phyloP scores from a whole-genome alignment of 2,329 filamentous ascomycete genomes.

The Exophiala lecanii-corni region DNA sequence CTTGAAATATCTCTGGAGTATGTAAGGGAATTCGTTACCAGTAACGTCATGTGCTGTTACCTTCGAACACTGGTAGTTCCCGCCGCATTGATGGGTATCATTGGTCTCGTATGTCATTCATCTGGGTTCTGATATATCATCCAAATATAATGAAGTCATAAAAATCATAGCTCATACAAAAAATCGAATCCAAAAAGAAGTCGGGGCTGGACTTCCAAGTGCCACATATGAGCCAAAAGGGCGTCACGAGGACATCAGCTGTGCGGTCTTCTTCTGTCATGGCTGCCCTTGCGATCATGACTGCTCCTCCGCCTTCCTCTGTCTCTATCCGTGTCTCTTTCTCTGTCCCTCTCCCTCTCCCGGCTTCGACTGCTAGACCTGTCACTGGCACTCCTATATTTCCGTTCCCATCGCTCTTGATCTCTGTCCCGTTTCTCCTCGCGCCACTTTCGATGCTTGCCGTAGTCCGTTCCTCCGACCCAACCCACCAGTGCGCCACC shows the following conservation, averaged over 20 bases:
- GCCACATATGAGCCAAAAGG: no score
- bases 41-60: no score
- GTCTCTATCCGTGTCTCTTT: neutral
- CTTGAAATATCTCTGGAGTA: no score
- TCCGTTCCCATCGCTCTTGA: conserved; percentile 24
- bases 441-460: conserved; percentile 24
- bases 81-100: no score
- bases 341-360: conserved; percentile 2
- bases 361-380: conserved; percentile 20
- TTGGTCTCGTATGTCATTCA: no score
- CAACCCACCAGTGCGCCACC: conserved; percentile 27
- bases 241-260: neutral
- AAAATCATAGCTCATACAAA: no score
- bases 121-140: no score
- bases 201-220: no score
- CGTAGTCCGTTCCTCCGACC: conserved; percentile 27
- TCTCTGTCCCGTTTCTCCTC: conserved; percentile 23
- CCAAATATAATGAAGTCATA: no score
- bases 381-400: conserved; percentile 10
- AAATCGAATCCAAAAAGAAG: no score
- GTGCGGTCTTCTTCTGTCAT: conserved; percentile 13
- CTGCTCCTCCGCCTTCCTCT: neutral
- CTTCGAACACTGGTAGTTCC: no score
- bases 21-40: no score
- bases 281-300: neutral